Base-by-base conservation (phyloP, 495 filamentous ascomycete genomes). In the Penicillium coprophilum region DNA sequence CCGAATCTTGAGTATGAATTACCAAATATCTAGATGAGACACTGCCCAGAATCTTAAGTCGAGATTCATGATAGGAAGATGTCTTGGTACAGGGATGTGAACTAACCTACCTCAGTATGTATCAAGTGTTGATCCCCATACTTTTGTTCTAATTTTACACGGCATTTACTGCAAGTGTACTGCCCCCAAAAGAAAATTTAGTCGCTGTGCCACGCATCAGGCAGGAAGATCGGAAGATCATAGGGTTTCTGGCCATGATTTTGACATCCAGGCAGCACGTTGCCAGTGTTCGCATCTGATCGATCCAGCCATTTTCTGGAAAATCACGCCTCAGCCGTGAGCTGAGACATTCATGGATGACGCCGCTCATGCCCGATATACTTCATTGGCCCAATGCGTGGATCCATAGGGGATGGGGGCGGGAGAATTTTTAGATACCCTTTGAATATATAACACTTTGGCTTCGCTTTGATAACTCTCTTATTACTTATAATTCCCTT, bases 221-320 rank as follows among this genome's bases (percentile, higher is more conserved):
- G 55, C 49, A 38, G 44, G 27, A 54, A 49, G 32, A 34, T 24
- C 43, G 43, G 28, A 50, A 55, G 41, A 48, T 44, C 50, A 45
- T 51, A 51, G 39, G 27, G 19, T 11, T 20, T 31, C 30, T 10
- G 40, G 30, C n/a, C 31, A 47, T 32, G 58, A 57, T 45, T 34
- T 34, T 19, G 46, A 47, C 58, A 58, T 58, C 58, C 61, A 61
- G 38, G 58, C 58, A 62, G 34, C 49, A 47, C 28, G 40, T 59
- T 53, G 50, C 39, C 40, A 56, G 58, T 59, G 59, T 46, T 53
- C 45, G 57, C 60, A 60, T 65, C 63, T 65, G 63, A 65, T 65
- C 60, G 63, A 62, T 65, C 63, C 60, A 63, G 34, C 60, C 48
- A 21, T 43, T 31, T 55, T 64, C 51, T 52, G 55, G 51, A 46